Evolutionary conservation across 495 filamentous ascomycete species (phyloP).

Genomic region (Penicillium diatomitis): DNA sequence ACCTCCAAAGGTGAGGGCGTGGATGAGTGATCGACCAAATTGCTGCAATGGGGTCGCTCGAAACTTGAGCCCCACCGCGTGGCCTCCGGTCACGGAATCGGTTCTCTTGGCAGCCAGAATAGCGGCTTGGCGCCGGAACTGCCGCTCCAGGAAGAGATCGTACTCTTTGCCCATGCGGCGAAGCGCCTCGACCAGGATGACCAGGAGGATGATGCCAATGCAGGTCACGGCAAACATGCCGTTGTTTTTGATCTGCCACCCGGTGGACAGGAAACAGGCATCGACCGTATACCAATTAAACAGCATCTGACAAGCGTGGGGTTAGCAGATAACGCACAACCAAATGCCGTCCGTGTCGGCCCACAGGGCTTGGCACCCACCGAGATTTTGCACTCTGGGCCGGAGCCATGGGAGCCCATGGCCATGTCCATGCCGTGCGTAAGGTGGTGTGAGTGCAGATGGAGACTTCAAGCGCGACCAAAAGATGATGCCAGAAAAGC

Average conservation of each 20-base stretch:
- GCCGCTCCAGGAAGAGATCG: constrained; percentile 43
- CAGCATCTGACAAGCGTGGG: constrained; percentile 43
- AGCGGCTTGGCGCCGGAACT: constrained; percentile 25
- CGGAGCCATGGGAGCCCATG: constrained; percentile 9
- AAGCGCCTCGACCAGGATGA: constrained; percentile 50
- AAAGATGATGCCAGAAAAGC: too few relatives aligned
- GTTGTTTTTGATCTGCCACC: constrained; percentile 51
- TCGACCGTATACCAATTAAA: constrained; percentile 64
- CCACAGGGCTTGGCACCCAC: constrained; percentile 13
- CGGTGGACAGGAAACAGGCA: constrained; percentile 52
- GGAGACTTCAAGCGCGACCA: too few relatives aligned
- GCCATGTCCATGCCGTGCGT: constrained; percentile 17
- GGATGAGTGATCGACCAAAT: constrained; percentile 44
- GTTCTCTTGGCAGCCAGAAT: constrained; percentile 11
- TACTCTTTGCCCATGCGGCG: constrained; percentile 48
- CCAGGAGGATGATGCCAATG: constrained; percentile 55
- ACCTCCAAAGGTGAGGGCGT: constrained; percentile 53
- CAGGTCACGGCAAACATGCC: constrained; percentile 57
- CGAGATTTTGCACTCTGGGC: constrained; percentile 17
- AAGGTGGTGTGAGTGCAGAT: too few relatives aligned
- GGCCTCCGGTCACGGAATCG: background rate
- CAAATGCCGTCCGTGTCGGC: background rate
- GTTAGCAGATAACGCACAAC: background rate
- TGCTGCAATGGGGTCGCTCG: constrained; percentile 47
- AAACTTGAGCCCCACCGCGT: constrained; percentile 14